Conservation (phyloP, 139 green algal genomes). For the Chlorella sp. region DNA sequence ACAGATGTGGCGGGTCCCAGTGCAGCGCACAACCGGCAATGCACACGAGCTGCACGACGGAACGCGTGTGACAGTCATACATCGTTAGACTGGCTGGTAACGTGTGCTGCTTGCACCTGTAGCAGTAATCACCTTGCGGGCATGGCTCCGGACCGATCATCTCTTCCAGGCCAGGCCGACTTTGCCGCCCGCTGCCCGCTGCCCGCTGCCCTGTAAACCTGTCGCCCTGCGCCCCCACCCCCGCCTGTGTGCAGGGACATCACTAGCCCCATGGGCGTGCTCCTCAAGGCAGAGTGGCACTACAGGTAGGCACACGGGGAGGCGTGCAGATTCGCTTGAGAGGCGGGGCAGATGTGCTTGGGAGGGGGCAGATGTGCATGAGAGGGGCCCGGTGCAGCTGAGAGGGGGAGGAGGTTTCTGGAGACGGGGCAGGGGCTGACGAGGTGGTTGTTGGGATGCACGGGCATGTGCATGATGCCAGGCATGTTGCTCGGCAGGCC, state of each 20-base stretch:
- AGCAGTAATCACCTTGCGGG: too few species aligned
- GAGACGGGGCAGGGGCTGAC: neutral
- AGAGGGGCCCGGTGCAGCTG: neutral
- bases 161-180: neutral
- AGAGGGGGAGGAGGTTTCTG: too few species aligned
- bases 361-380: neutral
- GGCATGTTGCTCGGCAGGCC: too few species aligned
- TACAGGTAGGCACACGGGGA: conserved; percentile 9
- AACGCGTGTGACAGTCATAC: too few species aligned
- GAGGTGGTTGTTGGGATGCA: too few species aligned
- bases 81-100: too few species aligned
- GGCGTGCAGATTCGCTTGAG: neutral
- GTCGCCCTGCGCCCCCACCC: neutral
- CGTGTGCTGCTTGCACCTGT: too few species aligned
- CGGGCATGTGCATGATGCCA: too few species aligned
- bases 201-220: neutral
- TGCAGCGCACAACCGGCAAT: neutral
- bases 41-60: neutral
- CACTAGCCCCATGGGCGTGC: conserved; percentile 12
- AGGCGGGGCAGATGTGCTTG: neutral
- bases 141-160: neutral
- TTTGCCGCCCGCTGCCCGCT: neutral
- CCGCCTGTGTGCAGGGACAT: conserved; percentile 3
- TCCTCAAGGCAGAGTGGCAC: conserved; percentile 26
- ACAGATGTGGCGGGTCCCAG: neutral